These are phyloP conservation scores for Populus hybrid DNA, from an alignment of 441 rosid species.

Conservation along the genomic window DNA sequence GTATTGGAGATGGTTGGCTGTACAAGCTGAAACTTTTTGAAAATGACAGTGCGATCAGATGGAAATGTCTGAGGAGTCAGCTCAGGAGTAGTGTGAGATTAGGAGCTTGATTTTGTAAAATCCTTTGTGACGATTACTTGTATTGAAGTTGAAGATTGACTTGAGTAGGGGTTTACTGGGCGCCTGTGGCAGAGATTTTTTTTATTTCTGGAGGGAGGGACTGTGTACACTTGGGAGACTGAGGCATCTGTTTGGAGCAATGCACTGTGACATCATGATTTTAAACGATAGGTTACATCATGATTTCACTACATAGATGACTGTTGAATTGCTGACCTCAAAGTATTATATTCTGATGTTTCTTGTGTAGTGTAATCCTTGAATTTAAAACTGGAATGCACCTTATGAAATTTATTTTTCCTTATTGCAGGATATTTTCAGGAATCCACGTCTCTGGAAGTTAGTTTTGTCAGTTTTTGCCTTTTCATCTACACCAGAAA, in stretches of 20 bases:
- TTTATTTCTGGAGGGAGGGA: too few relatives aligned
- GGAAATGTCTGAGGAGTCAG: neutral
- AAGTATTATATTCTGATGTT: neutral
- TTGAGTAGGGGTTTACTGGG: too few relatives aligned
- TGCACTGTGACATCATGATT: too few relatives aligned
- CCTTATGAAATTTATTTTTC: neutral
- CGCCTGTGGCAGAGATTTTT: too few relatives aligned
- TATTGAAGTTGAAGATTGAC: neutral
- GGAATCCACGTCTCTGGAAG: constrained; percentile 59
- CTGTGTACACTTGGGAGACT: too few relatives aligned
- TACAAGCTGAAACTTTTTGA: neutral
- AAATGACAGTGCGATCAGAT: neutral
- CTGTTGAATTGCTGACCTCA: neutral
- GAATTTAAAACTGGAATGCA: neutral
- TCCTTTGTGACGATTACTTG: neutral
- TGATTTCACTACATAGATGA: neutral
- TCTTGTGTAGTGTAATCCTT: neutral
- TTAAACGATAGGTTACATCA: neutral
- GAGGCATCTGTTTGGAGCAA: too few relatives aligned
- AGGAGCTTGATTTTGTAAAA: neutral
- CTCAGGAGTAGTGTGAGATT: neutral
- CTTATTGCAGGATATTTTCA: constrained; percentile 65
- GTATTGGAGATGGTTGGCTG: neutral
- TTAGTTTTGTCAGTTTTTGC: constrained; percentile 55
- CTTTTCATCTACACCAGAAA: constrained; percentile 82